phyloP scores from a whole-genome alignment of 1,139 yeast species.

The Meyerozyma sp. region DNA sequence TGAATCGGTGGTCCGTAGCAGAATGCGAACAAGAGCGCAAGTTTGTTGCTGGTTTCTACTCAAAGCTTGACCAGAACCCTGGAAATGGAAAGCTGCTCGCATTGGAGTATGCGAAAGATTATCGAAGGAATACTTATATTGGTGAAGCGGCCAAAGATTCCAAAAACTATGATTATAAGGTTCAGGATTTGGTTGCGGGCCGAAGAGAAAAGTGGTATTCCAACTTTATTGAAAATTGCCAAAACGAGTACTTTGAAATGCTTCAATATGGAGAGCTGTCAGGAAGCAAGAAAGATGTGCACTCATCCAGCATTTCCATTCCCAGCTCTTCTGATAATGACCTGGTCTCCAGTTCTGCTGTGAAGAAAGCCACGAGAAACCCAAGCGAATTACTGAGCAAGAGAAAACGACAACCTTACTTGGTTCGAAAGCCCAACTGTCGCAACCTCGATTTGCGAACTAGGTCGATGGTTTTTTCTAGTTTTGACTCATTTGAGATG shows the following conservation, averaged over 20 bases:
- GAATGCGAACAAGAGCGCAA: slow-evolving; percentile 24
- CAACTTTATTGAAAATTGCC: slow-evolving; percentile 17
- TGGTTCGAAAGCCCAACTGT: background rate
- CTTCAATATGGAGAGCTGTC: slow-evolving; percentile 5
- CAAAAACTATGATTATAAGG: slow-evolving; percentile 13
- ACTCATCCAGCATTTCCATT: background rate
- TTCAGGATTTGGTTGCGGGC: slow-evolving; percentile 22
- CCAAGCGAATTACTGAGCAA: slow-evolving; percentile 2
- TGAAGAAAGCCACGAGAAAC: too few species aligned
- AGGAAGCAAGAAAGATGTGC: background rate
- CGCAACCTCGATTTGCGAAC: background rate
- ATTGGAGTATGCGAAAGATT: slow-evolving; percentile 12
- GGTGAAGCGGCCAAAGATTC: background rate
- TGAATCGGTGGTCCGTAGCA: slow-evolving; percentile 31
- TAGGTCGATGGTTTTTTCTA: background rate
- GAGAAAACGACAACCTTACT: background rate
- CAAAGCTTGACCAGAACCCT: background rate
- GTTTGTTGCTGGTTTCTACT: slow-evolving; percentile 3
- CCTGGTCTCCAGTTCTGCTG: slow-evolving; percentile 4
- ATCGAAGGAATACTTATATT: background rate
- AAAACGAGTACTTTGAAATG: slow-evolving; percentile 10
- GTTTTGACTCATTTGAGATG: background rate
- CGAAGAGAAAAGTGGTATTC: slow-evolving; percentile 18
- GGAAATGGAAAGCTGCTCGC: slow-evolving; percentile 1
- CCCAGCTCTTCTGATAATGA: slow-evolving; percentile 4